Base-by-base conservation (phyloP, 441 rosid genomes). In the Adansonia rubrostipa region DNA sequence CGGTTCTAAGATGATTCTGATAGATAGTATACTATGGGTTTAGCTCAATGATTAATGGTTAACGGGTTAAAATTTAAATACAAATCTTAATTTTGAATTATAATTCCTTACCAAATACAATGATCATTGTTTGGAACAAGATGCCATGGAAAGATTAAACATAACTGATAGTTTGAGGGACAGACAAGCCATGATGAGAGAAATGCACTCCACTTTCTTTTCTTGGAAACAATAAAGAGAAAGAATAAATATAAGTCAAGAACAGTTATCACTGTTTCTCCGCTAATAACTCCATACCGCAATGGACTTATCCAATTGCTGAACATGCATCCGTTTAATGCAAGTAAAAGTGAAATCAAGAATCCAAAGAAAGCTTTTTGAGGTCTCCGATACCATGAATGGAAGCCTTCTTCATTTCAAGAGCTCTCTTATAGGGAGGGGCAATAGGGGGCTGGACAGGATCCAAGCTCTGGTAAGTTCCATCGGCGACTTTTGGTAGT, bases 391-490 rank as follows among this genome's bases (percentile, higher is more conserved):
- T 62, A 24, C 89, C 89, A 73, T 87, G 98, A 80, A 87, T 83
- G 64, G 95, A 88, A 83, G 99, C 96, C 85, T 96, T 96, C 89
- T 93, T 93, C 88, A 93, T 83, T 83, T 93, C 97, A 75, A 94
- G 96, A 62, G 98, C 98, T 84, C 97, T 86, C 88, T 89, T 90
- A 71, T 94, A 94, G 76, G 98, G 98, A 5, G 98, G 98, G 11
- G 98, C 99, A 36, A 94, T 94, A 4, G 98, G 98, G 45, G 98
- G 92, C 63, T 96, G 97, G 56, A 96, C 90, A 61, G 98, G 98
- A 82, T 93, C 97, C 85, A 97, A 80, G 80, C 98, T 97, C 88
- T 86, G 92, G 84, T 91, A 90, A 15, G 81, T 86, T 73, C 98
- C 98, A 1, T 90, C 95, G 2, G 92, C 91, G 45, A 82, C 92